Base-by-base conservation (phyloP, 1,284 basidiomycete genomes). In the Naganishia albida region DNA sequence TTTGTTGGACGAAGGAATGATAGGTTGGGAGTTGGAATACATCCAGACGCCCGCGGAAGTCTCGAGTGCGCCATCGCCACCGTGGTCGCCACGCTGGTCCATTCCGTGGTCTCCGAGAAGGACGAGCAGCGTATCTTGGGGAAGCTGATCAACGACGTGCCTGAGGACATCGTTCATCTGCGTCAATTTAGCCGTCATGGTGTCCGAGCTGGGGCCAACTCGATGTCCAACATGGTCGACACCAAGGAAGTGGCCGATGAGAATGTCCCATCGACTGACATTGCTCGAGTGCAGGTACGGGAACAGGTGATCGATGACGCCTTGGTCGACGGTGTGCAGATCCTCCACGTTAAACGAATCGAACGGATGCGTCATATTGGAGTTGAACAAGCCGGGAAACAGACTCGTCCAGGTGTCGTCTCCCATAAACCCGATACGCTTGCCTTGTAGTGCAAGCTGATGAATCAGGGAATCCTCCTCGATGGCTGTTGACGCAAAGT, bases 301-400 rank as follows among this genome's bases (percentile, higher is more conserved):
- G 70, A 93, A 87, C n/a, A 99, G 83, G 72, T 92, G 87, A 15
- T 80, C 73, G 48, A 89, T 87, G 64, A 99, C 93, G 10, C 95
- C 94, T 57, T 88, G 83, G 74, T 99, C 96, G 42, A 99, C 96
- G 0, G 91, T 90, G 74, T 99, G 92, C 18, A 99, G 83, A 75
- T 99, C 96, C 78, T 98, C 95, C 66, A 99, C 95, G 77, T 99
- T 95, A 84, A 99, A 99, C 0, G 93, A 97, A 77, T 97, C 93
- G 75, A 88, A 98, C 0, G 93, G 88, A 75, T 87, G 88, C 0
- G 86, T 83, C 80, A 89, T 86, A 69, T 88, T 87, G 34, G 80
- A 74, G 49, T 85, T 82, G 70, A 97, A 93, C 1, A 86, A 80
- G 56, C 84, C 78, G 0, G 94, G 91, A 74, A 94, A 99, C 16